A percentile compares a stretch with the other conserved stretches of the same genome.
phyloP scores from a whole-genome alignment of 306 rosid genomes.

The Citrullus colocynthis region DNA sequence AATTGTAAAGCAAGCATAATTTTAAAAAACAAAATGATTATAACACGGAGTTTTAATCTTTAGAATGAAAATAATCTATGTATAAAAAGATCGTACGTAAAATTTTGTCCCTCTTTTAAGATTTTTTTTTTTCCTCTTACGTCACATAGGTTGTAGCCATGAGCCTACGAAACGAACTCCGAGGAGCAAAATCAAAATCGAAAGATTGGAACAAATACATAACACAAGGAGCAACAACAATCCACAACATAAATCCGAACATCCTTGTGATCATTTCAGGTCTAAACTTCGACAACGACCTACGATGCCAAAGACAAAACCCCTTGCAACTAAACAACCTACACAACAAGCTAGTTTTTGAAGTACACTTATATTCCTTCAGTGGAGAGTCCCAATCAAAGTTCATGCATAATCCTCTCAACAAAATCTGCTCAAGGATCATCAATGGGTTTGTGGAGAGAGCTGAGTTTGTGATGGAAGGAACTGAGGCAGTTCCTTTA shows the following conservation, averaged over 20 bases:
- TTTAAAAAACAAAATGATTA: too few relatives aligned
- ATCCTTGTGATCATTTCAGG: constrained; percentile 26
- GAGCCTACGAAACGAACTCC: constrained; percentile 33
- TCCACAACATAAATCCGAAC: constrained; percentile 21
- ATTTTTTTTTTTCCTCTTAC: too few relatives aligned
- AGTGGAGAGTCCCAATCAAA: neutral
- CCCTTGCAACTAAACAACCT: constrained; percentile 11
- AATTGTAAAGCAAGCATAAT: too few relatives aligned
- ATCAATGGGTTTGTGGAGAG: constrained; percentile 17
- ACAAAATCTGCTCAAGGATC: constrained; percentile 24
- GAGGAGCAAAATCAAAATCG: constrained; percentile 19
- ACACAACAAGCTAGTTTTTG: constrained; percentile 26
- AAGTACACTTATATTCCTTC: constrained; percentile 36
- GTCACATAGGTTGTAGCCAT: constrained; percentile 21
- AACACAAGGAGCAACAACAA: constrained; percentile 24
- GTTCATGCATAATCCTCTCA: constrained; percentile 22
- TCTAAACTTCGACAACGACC: constrained; percentile 22
- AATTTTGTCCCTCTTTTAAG: too few relatives aligned
- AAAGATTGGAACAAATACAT: constrained; percentile 30
- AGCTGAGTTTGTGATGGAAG: constrained; percentile 30
- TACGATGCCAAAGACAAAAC: constrained; percentile 17
- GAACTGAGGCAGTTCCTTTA: constrained; percentile 19
- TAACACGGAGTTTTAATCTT: too few relatives aligned
- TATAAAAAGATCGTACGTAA: too few relatives aligned
- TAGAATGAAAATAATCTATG: too few relatives aligned